phyloP scores from a whole-genome alignment of 306 rosid genomes.

The Boehmeria nivea region DNA sequence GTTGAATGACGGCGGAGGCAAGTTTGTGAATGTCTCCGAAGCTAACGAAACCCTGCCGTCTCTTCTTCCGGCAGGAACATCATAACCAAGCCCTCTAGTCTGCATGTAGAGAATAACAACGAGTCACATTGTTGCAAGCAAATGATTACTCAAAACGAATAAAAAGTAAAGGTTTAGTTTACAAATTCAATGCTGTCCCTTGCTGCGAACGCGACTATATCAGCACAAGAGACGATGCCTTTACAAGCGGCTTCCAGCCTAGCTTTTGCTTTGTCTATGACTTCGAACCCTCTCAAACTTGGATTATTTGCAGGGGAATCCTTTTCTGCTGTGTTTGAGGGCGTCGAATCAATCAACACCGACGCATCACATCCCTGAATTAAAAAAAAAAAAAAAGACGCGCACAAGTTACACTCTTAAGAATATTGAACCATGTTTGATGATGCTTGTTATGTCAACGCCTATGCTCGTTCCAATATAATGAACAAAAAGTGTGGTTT shows the following conservation, averaged over 20 bases:
- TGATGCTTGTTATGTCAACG: too few relatives aligned
- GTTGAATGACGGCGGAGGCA: conserved; percentile 52
- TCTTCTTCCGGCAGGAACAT: conserved; percentile 82
- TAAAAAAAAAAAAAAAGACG: not conserved
- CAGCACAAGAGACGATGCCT: conserved; percentile 68
- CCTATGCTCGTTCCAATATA: too few relatives aligned
- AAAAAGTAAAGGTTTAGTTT: too few relatives aligned
- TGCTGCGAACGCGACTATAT: conserved; percentile 71
- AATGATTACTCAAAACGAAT: not conserved
- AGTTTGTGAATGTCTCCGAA: conserved; percentile 46
- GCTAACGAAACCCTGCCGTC: conserved; percentile 59
- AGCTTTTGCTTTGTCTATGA: conserved; percentile 67
- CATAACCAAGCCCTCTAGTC: conserved; percentile 56
- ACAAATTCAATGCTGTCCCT: conserved; percentile 62
- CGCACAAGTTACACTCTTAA: too few relatives aligned
- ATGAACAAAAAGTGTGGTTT: too few relatives aligned
- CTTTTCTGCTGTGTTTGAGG: conserved; percentile 59
- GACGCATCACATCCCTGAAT: conserved; percentile 72
- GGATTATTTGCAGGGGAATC: conserved; percentile 67
- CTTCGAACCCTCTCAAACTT: conserved; percentile 60
- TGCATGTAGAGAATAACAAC: conserved; percentile 29
- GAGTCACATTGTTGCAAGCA: not conserved
- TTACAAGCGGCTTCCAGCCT: conserved; percentile 53
- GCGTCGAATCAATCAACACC: conserved; percentile 59
- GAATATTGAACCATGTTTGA: not conserved